Conservation (phyloP, 2,329 filamentous ascomycete genomes). For the Magnaporthiopsis poae region DNA sequence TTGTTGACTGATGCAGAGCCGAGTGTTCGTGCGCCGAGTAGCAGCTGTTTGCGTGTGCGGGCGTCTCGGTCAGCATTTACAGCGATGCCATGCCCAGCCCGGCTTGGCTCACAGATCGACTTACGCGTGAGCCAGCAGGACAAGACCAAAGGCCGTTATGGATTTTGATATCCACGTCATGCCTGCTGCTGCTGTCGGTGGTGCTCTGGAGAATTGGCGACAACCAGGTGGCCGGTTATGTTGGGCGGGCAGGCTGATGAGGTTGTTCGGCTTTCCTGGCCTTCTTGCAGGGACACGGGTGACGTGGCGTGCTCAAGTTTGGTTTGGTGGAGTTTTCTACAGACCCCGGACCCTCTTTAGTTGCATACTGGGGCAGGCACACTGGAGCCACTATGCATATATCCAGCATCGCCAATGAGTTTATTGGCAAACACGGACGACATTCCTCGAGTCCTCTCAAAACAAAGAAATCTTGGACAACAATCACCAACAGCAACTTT, state of each 20-base stretch:
- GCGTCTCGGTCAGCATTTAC: neutral
- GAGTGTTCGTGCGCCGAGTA: conserved; percentile 95
- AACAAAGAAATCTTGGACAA: neutral
- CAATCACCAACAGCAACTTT: neutral
- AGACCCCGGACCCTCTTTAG: neutral
- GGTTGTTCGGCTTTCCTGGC: neutral
- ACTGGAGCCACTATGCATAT: neutral
- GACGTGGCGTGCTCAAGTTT: neutral
- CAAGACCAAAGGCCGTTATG: conserved; percentile 62
- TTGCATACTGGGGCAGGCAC: neutral
- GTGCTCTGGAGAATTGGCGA: neutral
- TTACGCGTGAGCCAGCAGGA: conserved; percentile 82
- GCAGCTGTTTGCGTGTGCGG: conserved; percentile 49
- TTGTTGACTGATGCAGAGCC: conserved; percentile 52
- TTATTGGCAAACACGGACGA: neutral
- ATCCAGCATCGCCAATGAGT: neutral
- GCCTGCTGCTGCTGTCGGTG: conserved; percentile 1
- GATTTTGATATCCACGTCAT: conserved; percentile 67
- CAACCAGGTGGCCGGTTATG: neutral
- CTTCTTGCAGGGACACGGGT: neutral
- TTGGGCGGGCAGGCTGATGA: neutral
- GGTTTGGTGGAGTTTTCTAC: neutral
- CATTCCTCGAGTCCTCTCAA: neutral
- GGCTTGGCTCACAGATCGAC: conserved; percentile 20
- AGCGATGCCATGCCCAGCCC: neutral